These are phyloP conservation scores for Isochrysis galbana DNA, from an alignment of 78 protist genomes.

Conservation along the genomic window DNA sequence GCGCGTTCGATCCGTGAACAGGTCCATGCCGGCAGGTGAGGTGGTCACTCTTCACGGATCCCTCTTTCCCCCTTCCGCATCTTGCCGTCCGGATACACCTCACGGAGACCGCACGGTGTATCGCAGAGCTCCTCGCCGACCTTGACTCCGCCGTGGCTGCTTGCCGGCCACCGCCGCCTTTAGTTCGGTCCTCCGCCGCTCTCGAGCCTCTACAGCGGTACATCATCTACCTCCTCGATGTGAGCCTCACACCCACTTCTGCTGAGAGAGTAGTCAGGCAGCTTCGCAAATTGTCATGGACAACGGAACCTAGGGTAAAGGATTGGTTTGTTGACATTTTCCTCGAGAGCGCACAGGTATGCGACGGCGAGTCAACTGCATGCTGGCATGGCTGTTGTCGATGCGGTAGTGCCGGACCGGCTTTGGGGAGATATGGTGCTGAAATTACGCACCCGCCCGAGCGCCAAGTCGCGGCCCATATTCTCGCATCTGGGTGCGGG, in stretches of 20 bases:
- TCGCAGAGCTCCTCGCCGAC: not conserved
- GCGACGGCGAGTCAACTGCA: too few relatives aligned
- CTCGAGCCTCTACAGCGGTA: not conserved
- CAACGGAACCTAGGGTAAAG: not conserved
- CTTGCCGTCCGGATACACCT: too few relatives aligned
- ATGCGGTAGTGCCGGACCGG: too few relatives aligned
- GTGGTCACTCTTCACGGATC: too few relatives aligned
- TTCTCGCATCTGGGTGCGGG: too few relatives aligned
- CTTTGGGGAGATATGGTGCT: too few relatives aligned
- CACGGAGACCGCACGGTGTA: too few relatives aligned
- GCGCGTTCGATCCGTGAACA: not conserved
- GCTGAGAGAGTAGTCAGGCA: not conserved
- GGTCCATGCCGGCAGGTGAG: not conserved
- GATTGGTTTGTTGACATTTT: not conserved
- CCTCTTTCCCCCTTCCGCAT: too few relatives aligned
- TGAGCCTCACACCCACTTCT: not conserved
- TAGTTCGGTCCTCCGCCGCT: not conserved
- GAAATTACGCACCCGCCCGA: too few relatives aligned
- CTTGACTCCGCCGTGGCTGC: not conserved
- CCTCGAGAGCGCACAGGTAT: not conserved
- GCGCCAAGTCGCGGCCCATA: too few relatives aligned
- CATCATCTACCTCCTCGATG: not conserved
- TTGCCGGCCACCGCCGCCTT: not conserved
- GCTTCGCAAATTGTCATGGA: constrained; percentile 1
- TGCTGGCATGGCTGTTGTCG: too few relatives aligned